A percentile compares a stretch with the other conserved stretches of the same genome.
These are phyloP conservation scores for Willaertia magna DNA, from an alignment of 208 protist genomes.

Conservation along the genomic window DNA sequence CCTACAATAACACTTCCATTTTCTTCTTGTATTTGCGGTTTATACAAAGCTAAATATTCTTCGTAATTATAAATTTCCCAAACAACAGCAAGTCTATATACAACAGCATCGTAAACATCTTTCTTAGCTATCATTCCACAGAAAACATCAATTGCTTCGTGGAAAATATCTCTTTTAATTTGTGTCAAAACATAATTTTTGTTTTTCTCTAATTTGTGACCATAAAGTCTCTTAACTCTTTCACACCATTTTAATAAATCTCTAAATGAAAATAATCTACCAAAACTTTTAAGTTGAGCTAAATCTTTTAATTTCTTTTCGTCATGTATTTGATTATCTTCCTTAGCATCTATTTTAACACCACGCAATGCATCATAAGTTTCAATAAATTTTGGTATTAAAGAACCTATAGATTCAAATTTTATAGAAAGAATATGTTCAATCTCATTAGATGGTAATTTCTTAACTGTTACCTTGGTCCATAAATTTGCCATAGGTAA, in stretches of 20 bases:
- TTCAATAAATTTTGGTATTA: conserved; percentile 36
- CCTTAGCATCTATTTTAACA: too few species aligned
- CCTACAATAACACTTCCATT: conserved; percentile 48
- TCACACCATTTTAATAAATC: conserved; percentile 79
- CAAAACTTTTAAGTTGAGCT: not conserved
- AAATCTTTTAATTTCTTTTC: not conserved
- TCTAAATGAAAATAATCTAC: conserved; percentile 44
- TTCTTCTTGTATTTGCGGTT: conserved; percentile 49
- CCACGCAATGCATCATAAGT: conserved; percentile 17
- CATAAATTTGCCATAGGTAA: conserved; percentile 30
- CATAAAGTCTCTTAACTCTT: conserved; percentile 46
- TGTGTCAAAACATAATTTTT: conserved; percentile 51
- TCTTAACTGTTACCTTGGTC: conserved; percentile 37
- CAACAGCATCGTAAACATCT: conserved; percentile 2
- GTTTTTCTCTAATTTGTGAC: conserved; percentile 12
- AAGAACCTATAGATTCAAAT: conserved; percentile 21
- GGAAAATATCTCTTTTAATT: conserved; percentile 60
- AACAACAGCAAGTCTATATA: not conserved
- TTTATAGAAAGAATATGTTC: conserved; percentile 20
- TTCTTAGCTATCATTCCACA: conserved; percentile 29
- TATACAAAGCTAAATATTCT: not conserved
- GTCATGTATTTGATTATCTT: not conserved
- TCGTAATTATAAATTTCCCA: conserved; percentile 11
- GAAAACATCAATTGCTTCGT: conserved; percentile 82
- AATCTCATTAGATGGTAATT: conserved; percentile 31